phyloP scores from a whole-genome alignment of 768 basidiomycete genomes.

The Daedaleopsis nitida region DNA sequence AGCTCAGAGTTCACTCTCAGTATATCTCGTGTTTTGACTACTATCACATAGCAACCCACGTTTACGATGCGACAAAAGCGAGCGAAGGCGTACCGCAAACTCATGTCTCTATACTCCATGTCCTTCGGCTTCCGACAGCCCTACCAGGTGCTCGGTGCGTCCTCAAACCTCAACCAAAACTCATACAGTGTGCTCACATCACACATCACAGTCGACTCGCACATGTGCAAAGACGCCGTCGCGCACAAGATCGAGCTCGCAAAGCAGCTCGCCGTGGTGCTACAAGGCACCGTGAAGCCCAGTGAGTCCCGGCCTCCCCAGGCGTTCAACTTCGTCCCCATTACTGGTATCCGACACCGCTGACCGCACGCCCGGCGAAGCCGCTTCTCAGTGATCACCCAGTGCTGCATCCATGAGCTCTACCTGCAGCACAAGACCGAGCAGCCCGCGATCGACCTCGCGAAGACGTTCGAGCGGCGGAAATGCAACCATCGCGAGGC shows the following conservation, averaged over 20 bases:
- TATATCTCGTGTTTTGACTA: too few relatives aligned
- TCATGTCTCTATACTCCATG: slow-evolving; percentile 88
- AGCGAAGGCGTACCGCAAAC: slow-evolving; percentile 91
- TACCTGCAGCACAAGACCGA: slow-evolving; percentile 78
- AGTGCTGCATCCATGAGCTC: slow-evolving; percentile 93
- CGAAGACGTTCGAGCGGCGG: slow-evolving; percentile 90
- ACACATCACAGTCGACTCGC: slow-evolving; percentile 68
- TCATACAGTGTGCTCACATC: background rate
- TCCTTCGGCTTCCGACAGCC: slow-evolving; percentile 92
- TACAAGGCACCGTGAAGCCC: slow-evolving; percentile 88
- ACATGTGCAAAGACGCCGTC: slow-evolving; percentile 72
- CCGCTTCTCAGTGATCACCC: slow-evolving; percentile 88
- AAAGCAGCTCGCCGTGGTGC: slow-evolving; percentile 72
- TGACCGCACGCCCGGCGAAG: slow-evolving; percentile 39
- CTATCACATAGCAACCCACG: too few relatives aligned
- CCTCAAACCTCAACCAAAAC: background rate
- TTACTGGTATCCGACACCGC: slow-evolving; percentile 4
- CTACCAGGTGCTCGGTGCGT: slow-evolving; percentile 85
- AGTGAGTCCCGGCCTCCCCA: slow-evolving; percentile 57
- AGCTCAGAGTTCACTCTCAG: too few relatives aligned
- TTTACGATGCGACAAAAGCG: slow-evolving; percentile 87
- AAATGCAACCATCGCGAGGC: slow-evolving; percentile 93
- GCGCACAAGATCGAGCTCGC: slow-evolving; percentile 73
- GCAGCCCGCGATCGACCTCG: slow-evolving; percentile 82
- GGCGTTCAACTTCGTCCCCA: background rate